phyloP scores from a whole-genome alignment of 164 flowering plant genomes.

The Brasenia schreberi region DNA sequence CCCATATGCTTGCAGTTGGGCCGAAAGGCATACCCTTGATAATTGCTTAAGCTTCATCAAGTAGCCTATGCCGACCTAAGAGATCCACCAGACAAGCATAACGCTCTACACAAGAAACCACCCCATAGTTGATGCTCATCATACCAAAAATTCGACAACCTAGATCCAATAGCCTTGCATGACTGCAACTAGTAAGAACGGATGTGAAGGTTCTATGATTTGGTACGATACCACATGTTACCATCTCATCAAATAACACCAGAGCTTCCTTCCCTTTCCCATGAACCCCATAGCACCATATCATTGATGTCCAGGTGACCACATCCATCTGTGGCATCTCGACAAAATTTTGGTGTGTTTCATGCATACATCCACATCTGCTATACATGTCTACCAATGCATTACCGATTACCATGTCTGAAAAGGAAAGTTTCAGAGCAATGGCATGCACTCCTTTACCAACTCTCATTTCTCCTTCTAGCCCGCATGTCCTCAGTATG shows the following conservation, averaged over 20 bases:
- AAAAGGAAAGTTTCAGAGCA: constrained; percentile 14
- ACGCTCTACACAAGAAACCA: constrained; percentile 33
- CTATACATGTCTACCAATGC: constrained; percentile 33
- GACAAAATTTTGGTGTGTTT: constrained; percentile 26
- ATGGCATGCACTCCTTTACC: constrained; percentile 34
- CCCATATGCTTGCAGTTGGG: constrained; percentile 44
- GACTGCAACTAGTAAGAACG: constrained; percentile 44
- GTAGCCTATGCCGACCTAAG: constrained; percentile 36
- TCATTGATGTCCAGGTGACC: constrained; percentile 44
- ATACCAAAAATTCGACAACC: constrained; percentile 32
- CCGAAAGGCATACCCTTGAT: constrained; percentile 18
- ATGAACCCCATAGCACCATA: constrained; percentile 44
- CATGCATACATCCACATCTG: constrained; percentile 22
- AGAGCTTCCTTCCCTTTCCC: constrained; percentile 45
- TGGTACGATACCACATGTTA: constrained; percentile 22
- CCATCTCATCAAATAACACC: constrained; percentile 33
- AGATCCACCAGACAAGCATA: constrained; percentile 59
- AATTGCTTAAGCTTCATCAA: constrained; percentile 35
- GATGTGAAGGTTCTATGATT: constrained; percentile 41
- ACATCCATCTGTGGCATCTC: constrained; percentile 22
- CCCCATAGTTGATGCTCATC: constrained; percentile 21
- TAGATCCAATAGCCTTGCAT: constrained; percentile 36
- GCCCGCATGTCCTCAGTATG: constrained; percentile 28
- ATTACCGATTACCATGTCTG: constrained; percentile 25
- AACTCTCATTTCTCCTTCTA: constrained; percentile 21